phyloP scores from a whole-genome alignment of 2,329 filamentous ascomycete genomes.

The Calonectria naviculata region DNA sequence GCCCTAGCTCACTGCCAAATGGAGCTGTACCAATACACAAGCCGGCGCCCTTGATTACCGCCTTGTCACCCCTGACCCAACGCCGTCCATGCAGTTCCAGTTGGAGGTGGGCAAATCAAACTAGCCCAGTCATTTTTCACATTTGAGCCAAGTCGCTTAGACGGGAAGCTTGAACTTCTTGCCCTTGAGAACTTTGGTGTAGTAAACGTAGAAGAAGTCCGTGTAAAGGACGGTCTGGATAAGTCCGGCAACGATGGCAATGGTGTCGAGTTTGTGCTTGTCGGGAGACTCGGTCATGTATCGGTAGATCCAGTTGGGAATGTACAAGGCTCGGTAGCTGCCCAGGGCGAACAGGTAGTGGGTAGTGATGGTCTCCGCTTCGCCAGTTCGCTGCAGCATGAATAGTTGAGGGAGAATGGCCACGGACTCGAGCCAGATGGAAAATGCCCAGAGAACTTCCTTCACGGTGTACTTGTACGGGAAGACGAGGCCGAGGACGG shows the following conservation, averaged over 20 bases:
- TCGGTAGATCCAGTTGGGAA: slow-evolving; percentile 97
- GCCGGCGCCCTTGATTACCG: slow-evolving; percentile 42
- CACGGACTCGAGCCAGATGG: slow-evolving; percentile 97
- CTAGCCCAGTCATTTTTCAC: neutral
- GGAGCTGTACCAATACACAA: slow-evolving; percentile 32
- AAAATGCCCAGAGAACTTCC: slow-evolving; percentile 97
- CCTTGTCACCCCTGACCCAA: slow-evolving; percentile 41
- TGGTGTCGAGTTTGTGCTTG: slow-evolving; percentile 81
- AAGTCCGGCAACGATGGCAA: slow-evolving; percentile 88
- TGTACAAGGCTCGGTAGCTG: slow-evolving; percentile 92
- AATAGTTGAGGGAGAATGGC: slow-evolving; percentile 98
- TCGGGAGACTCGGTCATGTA: slow-evolving; percentile 75
- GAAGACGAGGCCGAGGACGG: slow-evolving; percentile 82
- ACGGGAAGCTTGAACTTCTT: slow-evolving; percentile 90
- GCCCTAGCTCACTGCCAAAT: slow-evolving; percentile 9
- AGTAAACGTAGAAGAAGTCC: slow-evolving; percentile 99
- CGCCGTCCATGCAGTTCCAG: slow-evolving; percentile 46
- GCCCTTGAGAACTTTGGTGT: slow-evolving; percentile 92
- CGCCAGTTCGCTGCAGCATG: slow-evolving; percentile 96
- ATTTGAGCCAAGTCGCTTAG: slow-evolving; percentile 52
- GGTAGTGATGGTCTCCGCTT: slow-evolving; percentile 99
- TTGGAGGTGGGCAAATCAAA: slow-evolving; percentile 3
- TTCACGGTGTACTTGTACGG: slow-evolving; percentile 85
- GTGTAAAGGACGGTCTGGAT: slow-evolving; percentile 96
- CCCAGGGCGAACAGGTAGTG: slow-evolving; percentile 97